phyloP scores from a whole-genome alignment of 345 rosid species.

The Luvunga scandens region DNA sequence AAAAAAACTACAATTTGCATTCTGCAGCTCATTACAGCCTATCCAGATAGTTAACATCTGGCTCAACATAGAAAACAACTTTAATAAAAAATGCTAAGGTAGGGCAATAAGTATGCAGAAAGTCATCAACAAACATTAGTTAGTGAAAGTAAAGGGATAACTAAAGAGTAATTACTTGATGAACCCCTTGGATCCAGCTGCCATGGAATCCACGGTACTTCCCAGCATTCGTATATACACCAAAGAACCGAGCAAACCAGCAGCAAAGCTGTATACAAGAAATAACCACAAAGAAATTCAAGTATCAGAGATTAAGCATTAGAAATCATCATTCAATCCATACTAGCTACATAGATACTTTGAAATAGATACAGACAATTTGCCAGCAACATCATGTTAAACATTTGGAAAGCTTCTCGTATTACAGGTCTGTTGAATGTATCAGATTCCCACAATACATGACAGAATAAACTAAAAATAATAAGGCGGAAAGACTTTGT shows the following conservation, averaged over 20 bases:
- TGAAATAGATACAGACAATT: neutral
- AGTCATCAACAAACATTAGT: neutral
- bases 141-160: neutral
- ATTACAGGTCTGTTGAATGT: neutral
- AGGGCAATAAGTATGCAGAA: neutral
- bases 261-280: slow-evolving; percentile 62
- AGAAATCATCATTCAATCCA: neutral
- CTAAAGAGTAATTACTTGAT: slow-evolving; percentile 51
- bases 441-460: neutral
- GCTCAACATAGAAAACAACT: neutral
- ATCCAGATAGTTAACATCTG: neutral
- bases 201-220: slow-evolving; percentile 79
- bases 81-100: neutral
- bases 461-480: neutral
- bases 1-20: neutral
- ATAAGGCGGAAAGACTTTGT: neutral
- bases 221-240: slow-evolving; percentile 87
- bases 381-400: neutral
- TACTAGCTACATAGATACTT: neutral
- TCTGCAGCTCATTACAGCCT: neutral
- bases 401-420: neutral
- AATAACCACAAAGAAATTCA: neutral
- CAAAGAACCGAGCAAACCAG: slow-evolving; percentile 76
- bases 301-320: neutral
- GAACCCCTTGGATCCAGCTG: slow-evolving; percentile 78